A percentile compares a stretch with the other conserved stretches of the same genome.
These are phyloP conservation scores for Claviceps sp. DNA, from an alignment of 2,329 filamentous ascomycete species.

Conservation along the genomic window DNA sequence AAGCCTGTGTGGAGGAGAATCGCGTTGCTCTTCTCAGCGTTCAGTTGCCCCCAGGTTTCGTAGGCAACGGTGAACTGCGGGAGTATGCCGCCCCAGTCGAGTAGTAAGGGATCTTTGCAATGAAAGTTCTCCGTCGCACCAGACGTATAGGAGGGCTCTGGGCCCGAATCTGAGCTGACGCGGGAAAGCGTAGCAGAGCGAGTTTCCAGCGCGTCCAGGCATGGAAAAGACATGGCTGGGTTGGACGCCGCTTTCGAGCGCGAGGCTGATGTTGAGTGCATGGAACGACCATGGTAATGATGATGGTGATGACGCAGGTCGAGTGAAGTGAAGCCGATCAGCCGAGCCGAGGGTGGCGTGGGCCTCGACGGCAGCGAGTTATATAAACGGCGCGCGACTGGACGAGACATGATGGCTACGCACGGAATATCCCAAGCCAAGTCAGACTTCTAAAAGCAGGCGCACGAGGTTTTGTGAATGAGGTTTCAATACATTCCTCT, in stretches of 20 bases:
- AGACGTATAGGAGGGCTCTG: conserved; percentile 87
- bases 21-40: conserved; percentile 69
- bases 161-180: conserved; percentile 53
- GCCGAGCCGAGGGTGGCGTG: conserved; percentile 1
- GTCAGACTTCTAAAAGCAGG: not conserved
- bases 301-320: not conserved
- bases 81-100: conserved; percentile 93
- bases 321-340: not conserved
- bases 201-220: conserved; percentile 70
- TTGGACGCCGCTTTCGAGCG: conserved; percentile 45
- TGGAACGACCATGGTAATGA: not conserved
- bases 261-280: conserved; percentile 10
- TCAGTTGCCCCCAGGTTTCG: conserved; percentile 79
- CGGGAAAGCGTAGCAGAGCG: conserved; percentile 54
- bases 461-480: not conserved
- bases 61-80: conserved; percentile 84
- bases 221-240: conserved; percentile 79
- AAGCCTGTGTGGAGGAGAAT: conserved; percentile 89
- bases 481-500: not conserved
- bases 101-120: conserved; percentile 58
- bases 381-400: conserved; percentile 6
- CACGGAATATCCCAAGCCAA: not conserved
- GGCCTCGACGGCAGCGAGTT: not conserved
- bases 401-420: conserved; percentile 7
- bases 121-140: conserved; percentile 71